Evolutionary conservation across 768 basidiomycete genomes (phyloP).

Genomic region (Lentinula guzmanii): DNA sequence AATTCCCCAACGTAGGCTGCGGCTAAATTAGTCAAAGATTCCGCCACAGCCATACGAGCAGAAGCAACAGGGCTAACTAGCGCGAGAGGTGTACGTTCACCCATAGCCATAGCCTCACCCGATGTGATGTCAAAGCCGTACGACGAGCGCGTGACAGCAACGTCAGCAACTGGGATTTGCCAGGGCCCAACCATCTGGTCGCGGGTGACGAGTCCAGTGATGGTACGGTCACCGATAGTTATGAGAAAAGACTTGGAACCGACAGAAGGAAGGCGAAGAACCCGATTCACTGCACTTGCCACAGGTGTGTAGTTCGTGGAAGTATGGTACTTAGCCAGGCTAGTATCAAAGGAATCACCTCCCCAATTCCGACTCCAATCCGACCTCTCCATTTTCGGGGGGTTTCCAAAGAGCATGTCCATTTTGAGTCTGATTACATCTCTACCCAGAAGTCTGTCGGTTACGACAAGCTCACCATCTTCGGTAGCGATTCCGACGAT

Average conservation of each 20-base stretch:
- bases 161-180: constrained; percentile 97
- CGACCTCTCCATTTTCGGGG: constrained; percentile 81
- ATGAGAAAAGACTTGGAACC: constrained; percentile 97
- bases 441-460: constrained; percentile 71
- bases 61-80: constrained; percentile 84
- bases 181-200: constrained; percentile 99
- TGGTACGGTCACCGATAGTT: constrained; percentile 93
- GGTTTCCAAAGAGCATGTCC: constrained; percentile 95
- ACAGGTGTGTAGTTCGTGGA: constrained; percentile 13
- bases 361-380: constrained; percentile 44
- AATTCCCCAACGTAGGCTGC: constrained; percentile 73
- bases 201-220: constrained; percentile 90
- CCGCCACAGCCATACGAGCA: constrained; percentile 93
- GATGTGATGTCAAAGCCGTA: constrained; percentile 82
- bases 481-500: constrained; percentile 84
- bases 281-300: constrained; percentile 62
- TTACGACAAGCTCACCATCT: constrained; percentile 81
- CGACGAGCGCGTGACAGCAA: constrained; percentile 90
- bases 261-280: constrained; percentile 87
- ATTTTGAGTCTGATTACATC: constrained; percentile 88
- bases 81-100: constrained; percentile 92
- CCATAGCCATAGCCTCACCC: constrained; percentile 99
- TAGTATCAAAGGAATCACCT: constrained; percentile 57
- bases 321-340: constrained; percentile 65
- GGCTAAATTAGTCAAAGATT: constrained; percentile 86